Percentiles rank a stretch among this genome's conserved stretches.
Evolutionary conservation across 495 filamentous ascomycete species (phyloP).

Genomic region (Annulohypoxylon nitens): DNA sequence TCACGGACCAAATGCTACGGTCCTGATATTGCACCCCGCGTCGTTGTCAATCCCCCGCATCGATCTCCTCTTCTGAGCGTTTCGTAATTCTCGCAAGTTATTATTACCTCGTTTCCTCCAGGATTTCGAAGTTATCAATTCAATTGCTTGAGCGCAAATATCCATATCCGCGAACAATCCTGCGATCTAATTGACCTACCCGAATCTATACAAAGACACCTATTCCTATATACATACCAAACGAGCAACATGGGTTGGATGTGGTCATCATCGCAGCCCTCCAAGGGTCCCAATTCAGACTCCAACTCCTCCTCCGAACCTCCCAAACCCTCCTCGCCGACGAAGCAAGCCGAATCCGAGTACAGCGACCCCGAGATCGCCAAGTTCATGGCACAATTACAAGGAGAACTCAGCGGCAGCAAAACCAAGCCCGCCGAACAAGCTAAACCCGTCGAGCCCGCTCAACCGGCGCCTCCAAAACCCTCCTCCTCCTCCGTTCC

Average conservation of each 20-base stretch:
- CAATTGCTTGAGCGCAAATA: conserved; percentile 26
- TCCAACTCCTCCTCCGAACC: conserved; percentile 20
- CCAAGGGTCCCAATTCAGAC: conserved; percentile 30
- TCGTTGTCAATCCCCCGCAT: conserved; percentile 37
- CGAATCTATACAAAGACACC: neutral
- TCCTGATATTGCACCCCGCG: conserved; percentile 34
- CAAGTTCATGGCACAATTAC: conserved; percentile 57
- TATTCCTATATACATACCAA: neutral
- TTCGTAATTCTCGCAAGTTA: neutral
- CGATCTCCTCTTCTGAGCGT: conserved; percentile 3
- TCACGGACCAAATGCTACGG: conserved; percentile 38
- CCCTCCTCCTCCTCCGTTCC: conserved; percentile 35
- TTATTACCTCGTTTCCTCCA: neutral
- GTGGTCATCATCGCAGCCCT: conserved; percentile 56
- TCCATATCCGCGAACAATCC: conserved; percentile 7
- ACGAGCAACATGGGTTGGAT: conserved; percentile 64
- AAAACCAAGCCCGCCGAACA: neutral
- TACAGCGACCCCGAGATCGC: conserved; percentile 57
- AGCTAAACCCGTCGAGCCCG: conserved; percentile 18
- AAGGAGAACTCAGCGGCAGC: conserved; percentile 48
- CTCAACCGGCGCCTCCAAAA: conserved; percentile 10
- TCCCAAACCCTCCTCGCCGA: conserved; percentile 29
- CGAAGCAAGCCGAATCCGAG: conserved; percentile 40
- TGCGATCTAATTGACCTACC: conserved; percentile 6
- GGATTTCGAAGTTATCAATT: neutral